Base-by-base conservation (phyloP, 306 rosid genomes). In the Dalbergia cochinchinensis region DNA sequence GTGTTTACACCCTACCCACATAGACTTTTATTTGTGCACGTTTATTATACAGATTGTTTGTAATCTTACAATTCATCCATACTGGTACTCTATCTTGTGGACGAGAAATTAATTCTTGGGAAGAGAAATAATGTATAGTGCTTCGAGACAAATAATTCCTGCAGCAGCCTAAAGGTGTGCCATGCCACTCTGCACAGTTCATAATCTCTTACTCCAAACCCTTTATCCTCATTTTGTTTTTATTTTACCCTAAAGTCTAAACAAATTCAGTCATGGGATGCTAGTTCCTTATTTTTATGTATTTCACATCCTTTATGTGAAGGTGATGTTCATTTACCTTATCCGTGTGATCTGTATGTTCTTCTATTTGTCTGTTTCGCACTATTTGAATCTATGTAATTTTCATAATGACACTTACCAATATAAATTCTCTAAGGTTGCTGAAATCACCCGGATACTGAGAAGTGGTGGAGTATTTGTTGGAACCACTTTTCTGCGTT, bases 401-500 rank as follows among this genome's bases (percentile, higher is more conserved):
- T 77, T 45, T 61, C 71, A 73, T 80, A 42, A 86, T 78, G 63
- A 57, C 18, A 71, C 31, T 37, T 33, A n/a, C 42, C 35, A 33
- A n/a, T 53, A 7, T 63, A 44, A 73, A 65, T 61, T 62, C 45
- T 78, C 77, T 18, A 71, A 93, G 98, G 45, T 91, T 85, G 98
- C 97, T 50, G 97, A 91, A 73, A 90, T 90, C 85, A 91, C 91
- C 76, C 91, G 94, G 39, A 74, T 90, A 72, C 81, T 94, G 66
- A 85, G 88, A 84, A 91, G 93, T 72, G 96, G 97, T 61, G 98
- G 97, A 47, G 66, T 87, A 71, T 92, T 94, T 82, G 98, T 91
- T 5, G 98, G 98, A 80, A 91, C 94, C 79, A 91, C 98, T 45
- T 94, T 94, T 82, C 86, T 92, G 86, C 92, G 91, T 37, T 87